Conservation (phyloP, 176 grass and related monocot species). For the Zizania latifolia region DNA sequence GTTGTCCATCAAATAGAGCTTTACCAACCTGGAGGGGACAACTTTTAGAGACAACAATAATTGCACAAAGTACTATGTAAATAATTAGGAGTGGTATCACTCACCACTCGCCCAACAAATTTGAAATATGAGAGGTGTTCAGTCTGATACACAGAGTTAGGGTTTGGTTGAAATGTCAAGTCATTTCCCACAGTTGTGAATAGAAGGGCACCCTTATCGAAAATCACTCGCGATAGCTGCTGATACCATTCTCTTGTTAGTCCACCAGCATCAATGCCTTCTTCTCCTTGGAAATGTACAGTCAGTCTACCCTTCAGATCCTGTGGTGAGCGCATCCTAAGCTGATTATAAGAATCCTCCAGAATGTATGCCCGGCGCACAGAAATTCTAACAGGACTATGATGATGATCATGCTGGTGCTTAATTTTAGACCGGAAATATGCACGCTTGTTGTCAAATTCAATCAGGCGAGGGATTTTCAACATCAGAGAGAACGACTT, state of each 20-base stretch:
- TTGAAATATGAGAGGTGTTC: slow-evolving; percentile 99
- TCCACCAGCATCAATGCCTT: slow-evolving; percentile 98
- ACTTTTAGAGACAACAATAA: slow-evolving; percentile 16
- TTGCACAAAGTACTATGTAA: not conserved
- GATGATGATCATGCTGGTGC: slow-evolving; percentile 97
- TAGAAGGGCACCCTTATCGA: slow-evolving; percentile 88
- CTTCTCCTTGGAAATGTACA: slow-evolving; percentile 98
- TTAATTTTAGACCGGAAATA: slow-evolving; percentile 98
- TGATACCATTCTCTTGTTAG: slow-evolving; percentile 99
- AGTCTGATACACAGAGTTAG: slow-evolving; percentile 96
- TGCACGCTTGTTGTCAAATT: slow-evolving; percentile 97
- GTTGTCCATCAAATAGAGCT: slow-evolving; percentile 90
- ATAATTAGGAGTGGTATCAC: slow-evolving; percentile 21
- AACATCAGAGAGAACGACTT: slow-evolving; percentile 98
- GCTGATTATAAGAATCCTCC: slow-evolving; percentile 97
- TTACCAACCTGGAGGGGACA: slow-evolving; percentile 73
- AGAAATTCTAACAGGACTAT: slow-evolving; percentile 97
- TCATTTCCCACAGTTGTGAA: slow-evolving; percentile 99
- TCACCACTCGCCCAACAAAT: slow-evolving; percentile 97
- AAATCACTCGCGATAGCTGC: slow-evolving; percentile 83
- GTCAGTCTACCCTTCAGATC: slow-evolving; percentile 93
- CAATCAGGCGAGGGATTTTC: slow-evolving; percentile 88
- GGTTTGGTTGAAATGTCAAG: slow-evolving; percentile 95
- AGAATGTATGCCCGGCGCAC: slow-evolving; percentile 92
- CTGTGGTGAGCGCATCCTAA: slow-evolving; percentile 89